Evolutionary conservation across 371 early-diverging fungal species (phyloP), one percentile per base, ranked within the genome.

Genomic region (Umbelopsis sp.): DNA sequence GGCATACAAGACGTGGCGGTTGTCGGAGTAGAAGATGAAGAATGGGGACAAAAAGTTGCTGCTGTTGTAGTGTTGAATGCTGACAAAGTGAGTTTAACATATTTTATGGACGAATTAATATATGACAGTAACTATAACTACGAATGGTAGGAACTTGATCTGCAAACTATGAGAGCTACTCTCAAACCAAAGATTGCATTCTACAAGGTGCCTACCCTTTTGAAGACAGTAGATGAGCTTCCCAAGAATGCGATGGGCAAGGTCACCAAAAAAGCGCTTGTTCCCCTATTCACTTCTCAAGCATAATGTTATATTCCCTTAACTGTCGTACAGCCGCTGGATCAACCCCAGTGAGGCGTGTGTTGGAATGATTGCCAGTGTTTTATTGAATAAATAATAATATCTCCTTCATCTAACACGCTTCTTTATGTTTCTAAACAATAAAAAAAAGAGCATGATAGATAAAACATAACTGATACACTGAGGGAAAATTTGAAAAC

Each of bases 171-270:
- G 66, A 72, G 84, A 68, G 76, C 80, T 20, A 84, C 72, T 50
- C 76, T 91, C 63, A 84, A 86, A 70, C 67, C 75, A 24, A 81
- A 83, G 50, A 65, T 95, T 69, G 94, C 94, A 4, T 79, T 79
- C 38, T 94, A 94, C 75, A 94, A 95, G 76, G 72, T 92, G 0
- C 96, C 96, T 12, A 82, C 73, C 50, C 45, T 72, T 65, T 65
- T 89, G 25, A 70, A 75, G 44, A 53, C 79, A 7, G 76, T 84
- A 0, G 68, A 81, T 35, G 86, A 88, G 65, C 73, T 96, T 65
- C 96, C 95, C 35, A 85, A 91, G 62, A 96, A 95, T 75, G 89
- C 91, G 7, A 94, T 96, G 94, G 94, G 94, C 45, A 96, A 96
- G 80, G 90, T 95, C 25, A 92, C 92, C 70, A 96, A 96, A 76